Evolutionary conservation across 2,329 filamentous ascomycete genomes (phyloP).

Genomic region (Hortaea sp.): DNA sequence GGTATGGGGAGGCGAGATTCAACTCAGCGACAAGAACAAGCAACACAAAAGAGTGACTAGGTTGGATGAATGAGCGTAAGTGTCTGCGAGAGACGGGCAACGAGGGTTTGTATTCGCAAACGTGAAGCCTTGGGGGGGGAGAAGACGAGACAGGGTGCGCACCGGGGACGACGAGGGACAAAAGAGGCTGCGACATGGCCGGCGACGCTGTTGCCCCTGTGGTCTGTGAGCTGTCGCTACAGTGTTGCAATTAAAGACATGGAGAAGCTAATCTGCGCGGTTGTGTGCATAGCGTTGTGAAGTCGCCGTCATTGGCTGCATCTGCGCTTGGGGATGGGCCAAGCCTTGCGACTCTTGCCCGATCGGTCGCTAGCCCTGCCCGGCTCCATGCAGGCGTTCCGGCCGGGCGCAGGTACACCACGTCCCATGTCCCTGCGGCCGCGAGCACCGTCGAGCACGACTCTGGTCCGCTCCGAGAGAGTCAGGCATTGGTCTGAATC

Average conservation of each 20-base stretch:
- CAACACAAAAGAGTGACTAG: conserved; percentile 23
- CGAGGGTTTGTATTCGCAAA: conserved; percentile 12
- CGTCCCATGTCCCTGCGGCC: no score
- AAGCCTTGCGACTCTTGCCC: neutral
- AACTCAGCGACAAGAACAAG: conserved; percentile 13
- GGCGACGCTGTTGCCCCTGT: neutral
- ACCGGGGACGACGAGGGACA: conserved; percentile 1
- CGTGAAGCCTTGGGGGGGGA: conserved; percentile 13
- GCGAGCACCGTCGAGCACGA: no score
- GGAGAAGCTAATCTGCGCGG: neutral
- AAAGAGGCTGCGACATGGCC: neutral
- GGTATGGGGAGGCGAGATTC: conserved; percentile 10
- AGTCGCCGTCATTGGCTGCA: neutral
- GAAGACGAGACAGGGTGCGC: conserved; percentile 4
- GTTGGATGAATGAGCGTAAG: conserved; percentile 20
- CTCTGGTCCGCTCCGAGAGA: no score
- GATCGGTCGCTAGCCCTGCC: neutral
- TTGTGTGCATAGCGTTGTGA: neutral
- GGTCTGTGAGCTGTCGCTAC: neutral
- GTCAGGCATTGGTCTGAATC: neutral
- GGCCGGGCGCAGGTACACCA: conserved; percentile 1
- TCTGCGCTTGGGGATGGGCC: neutral
- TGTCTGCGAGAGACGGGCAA: conserved; percentile 20
- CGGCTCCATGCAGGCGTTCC: neutral
- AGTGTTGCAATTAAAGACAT: neutral